phyloP scores from a whole-genome alignment of 257 asterid species.

The Solanum bulbocastanum region DNA sequence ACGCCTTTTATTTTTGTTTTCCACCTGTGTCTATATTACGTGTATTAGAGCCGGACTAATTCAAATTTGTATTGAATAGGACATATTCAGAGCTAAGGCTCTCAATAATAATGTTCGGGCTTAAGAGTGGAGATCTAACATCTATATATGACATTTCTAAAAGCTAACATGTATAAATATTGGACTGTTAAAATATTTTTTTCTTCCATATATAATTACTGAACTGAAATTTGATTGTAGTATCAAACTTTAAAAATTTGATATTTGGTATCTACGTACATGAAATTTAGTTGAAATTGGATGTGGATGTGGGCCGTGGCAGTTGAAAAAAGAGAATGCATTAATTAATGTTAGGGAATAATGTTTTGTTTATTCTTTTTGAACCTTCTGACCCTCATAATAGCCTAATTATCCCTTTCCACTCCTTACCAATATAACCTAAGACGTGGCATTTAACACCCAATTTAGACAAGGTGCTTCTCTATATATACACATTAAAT shows the following conservation, averaged over 20 bases:
- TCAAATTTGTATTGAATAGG: too few species aligned
- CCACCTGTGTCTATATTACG: too few species aligned
- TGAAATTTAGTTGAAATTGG: background rate
- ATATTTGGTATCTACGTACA: too few species aligned
- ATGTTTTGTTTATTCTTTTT: background rate
- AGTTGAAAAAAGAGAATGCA: background rate
- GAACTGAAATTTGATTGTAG: rapidly evolving
- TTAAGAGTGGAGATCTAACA: too few species aligned
- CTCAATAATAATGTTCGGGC: too few species aligned
- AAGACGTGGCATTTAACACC: background rate
- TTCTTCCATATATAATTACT: too few species aligned
- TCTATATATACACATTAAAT: background rate
- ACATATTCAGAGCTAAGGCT: too few species aligned
- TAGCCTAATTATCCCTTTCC: background rate
- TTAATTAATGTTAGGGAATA: background rate
- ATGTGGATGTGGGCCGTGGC: background rate
- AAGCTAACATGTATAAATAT: too few species aligned
- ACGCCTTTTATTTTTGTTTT: too few species aligned
- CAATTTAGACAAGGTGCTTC: background rate
- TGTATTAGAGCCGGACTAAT: too few species aligned
- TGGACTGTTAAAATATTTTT: too few species aligned
- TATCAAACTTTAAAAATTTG: rapidly evolving
- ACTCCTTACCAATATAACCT: background rate
- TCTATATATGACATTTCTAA: too few species aligned
- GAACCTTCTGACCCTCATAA: background rate